Conservation (phyloP, 148 eudicot species). For the Chenopodium quinoa region DNA sequence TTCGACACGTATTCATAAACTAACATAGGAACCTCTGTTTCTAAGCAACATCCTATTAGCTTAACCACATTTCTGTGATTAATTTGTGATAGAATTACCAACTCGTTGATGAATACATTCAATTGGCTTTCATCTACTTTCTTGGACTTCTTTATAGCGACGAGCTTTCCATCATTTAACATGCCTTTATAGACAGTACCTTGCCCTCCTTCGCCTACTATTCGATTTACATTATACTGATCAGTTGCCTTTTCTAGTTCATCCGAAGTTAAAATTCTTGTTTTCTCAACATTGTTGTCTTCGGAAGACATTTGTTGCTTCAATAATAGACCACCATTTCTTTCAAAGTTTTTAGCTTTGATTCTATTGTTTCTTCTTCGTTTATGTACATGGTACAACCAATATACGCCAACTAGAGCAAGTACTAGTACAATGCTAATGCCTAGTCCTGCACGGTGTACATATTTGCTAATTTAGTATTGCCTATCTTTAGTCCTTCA, state of each 20-base stretch:
- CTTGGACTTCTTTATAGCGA: not conserved
- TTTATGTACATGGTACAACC: not conserved
- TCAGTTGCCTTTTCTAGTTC: slow-evolving; percentile 2
- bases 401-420: not conserved
- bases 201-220: slow-evolving; percentile 3
- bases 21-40: slow-evolving; percentile 3
- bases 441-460: not conserved
- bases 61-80: slow-evolving; percentile 1
- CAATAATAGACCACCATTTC: not conserved
- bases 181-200: not conserved
- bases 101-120: not conserved
- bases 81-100: not conserved
- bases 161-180: not conserved
- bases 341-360: not conserved
- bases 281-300: not conserved
- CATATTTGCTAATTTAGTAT: not conserved
- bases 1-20: not conserved
- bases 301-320: not conserved
- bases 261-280: not conserved
- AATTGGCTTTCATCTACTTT: slow-evolving; percentile 1
- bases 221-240: not conserved
- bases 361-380: not conserved
- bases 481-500: no score
- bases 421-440: not conserved
- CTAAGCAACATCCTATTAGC: not conserved